A percentile compares a stretch with the other conserved stretches of the same genome.
These are phyloP conservation scores for Curvularia eragrostidis DNA, from an alignment of 2,329 filamentous ascomycete genomes.

Conservation along the genomic window DNA sequence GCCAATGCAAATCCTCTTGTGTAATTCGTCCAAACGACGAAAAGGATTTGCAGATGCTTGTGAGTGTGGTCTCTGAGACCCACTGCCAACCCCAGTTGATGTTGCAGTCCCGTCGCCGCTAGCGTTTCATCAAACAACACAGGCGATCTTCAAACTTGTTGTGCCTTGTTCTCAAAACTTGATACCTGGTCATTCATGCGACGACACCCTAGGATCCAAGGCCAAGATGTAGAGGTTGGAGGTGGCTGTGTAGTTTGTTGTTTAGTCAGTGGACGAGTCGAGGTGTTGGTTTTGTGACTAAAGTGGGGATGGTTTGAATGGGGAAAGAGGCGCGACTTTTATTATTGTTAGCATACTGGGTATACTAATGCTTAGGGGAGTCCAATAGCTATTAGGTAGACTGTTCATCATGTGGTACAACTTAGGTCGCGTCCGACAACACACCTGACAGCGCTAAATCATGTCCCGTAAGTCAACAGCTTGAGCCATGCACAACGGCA, in stretches of 20 bases:
- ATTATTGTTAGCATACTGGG: neutral
- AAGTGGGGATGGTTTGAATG: conserved; percentile 7
- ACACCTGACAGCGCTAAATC: neutral
- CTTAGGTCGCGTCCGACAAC: neutral
- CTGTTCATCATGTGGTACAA: neutral
- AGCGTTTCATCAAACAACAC: conserved; percentile 35
- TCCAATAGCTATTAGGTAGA: neutral
- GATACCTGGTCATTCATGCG: conserved; percentile 7
- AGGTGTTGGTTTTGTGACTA: neutral
- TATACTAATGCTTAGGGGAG: neutral
- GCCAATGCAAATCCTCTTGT: neutral
- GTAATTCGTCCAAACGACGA: neutral
- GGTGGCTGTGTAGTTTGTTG: neutral
- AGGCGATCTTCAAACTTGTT: conserved; percentile 30
- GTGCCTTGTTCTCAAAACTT: conserved; percentile 13
- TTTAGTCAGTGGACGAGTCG: conserved; percentile 11
- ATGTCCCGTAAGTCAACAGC: neutral
- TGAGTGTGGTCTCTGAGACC: neutral
- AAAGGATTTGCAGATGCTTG: neutral
- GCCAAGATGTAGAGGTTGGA: neutral
- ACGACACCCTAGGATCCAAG: neutral
- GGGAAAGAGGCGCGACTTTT: conserved; percentile 7
- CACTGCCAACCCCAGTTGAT: conserved; percentile 1
- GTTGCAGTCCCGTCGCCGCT: conserved; percentile 29
- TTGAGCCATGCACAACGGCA: neutral